Conservation (phyloP, 2,329 filamentous ascomycete species). For the Talaromyces verruculosus region DNA sequence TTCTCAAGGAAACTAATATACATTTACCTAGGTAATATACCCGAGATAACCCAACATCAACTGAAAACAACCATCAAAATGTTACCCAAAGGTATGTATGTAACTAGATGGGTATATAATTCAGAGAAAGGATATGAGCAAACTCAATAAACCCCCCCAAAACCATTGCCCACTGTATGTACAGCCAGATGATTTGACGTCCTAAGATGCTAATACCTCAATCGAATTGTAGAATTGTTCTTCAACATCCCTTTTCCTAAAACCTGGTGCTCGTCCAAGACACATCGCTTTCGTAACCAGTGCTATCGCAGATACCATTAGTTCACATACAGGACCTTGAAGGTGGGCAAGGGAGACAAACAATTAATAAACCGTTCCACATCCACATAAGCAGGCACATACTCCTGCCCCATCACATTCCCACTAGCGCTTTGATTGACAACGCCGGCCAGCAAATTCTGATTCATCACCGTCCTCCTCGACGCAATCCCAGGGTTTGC, state of each 20-base stretch:
- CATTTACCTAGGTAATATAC: neutral
- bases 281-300: slow-evolving; percentile 19
- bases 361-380: slow-evolving; percentile 16
- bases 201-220: slow-evolving; percentile 10
- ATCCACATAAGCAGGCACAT: slow-evolving; percentile 15
- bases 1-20: neutral
- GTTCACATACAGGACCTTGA: neutral
- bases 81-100: neutral
- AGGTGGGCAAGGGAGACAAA: neutral
- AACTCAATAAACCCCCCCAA: neutral
- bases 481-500: slow-evolving; percentile 9
- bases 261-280: slow-evolving; percentile 11
- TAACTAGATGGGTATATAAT: neutral
- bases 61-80: neutral
- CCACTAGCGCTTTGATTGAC: neutral
- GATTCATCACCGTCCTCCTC: neutral
- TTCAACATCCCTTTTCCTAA: slow-evolving; percentile 16
- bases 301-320: neutral
- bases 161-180: neutral
- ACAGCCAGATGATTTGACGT: neutral
- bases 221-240: slow-evolving; percentile 19
- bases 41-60: neutral
- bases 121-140: neutral
- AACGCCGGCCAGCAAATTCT: neutral
- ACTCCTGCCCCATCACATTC: slow-evolving; percentile 1